A percentile compares a stretch with the other conserved stretches of the same genome.
Conservation (phyloP, 352 stramenopile genomes). For the Hyaloperonospora brassicae region DNA sequence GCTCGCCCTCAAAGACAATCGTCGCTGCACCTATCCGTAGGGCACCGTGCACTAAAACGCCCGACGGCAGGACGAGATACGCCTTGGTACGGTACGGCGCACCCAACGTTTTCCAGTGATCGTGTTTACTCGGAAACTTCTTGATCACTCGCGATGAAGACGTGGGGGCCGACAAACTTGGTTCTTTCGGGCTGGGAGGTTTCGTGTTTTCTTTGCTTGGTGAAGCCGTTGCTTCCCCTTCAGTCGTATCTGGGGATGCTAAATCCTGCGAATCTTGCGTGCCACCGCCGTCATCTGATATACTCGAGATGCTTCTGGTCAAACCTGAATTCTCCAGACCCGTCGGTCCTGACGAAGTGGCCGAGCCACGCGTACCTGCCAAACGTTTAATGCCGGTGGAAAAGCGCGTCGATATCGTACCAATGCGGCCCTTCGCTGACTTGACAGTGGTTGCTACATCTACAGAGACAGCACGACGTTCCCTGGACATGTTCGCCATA, state of each 20-base stretch:
- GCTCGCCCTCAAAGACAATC: constrained; percentile 77
- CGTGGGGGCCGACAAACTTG: constrained; percentile 9
- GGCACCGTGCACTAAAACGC: constrained; percentile 62
- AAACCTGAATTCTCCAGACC: constrained; percentile 11
- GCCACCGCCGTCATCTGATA: constrained; percentile 22
- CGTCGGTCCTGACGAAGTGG: constrained; percentile 17
- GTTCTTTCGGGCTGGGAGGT: constrained; percentile 17
- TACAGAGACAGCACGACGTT: constrained; percentile 31
- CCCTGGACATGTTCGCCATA: constrained; percentile 14
- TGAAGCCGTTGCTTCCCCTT: constrained; percentile 11
- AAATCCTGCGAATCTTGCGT: constrained; percentile 15
- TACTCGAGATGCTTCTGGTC: constrained; percentile 22
- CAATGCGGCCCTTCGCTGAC: constrained; percentile 52
- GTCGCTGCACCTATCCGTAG: constrained; percentile 62
- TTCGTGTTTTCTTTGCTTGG: constrained; percentile 14
- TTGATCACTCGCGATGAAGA: constrained; percentile 27
- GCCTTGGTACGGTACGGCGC: constrained; percentile 65
- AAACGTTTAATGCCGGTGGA: constrained; percentile 60
- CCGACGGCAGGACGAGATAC: constrained; percentile 68
- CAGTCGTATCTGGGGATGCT: constrained; percentile 14
- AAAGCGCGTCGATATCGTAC: constrained; percentile 67
- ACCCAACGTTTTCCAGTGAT: constrained; percentile 61
- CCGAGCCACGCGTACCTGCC: constrained; percentile 17
- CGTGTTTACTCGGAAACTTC: constrained; percentile 35
- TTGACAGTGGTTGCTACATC: constrained; percentile 53